phyloP scores from a whole-genome alignment of 164 flowering plant species.

The Dillenia turbinata region DNA sequence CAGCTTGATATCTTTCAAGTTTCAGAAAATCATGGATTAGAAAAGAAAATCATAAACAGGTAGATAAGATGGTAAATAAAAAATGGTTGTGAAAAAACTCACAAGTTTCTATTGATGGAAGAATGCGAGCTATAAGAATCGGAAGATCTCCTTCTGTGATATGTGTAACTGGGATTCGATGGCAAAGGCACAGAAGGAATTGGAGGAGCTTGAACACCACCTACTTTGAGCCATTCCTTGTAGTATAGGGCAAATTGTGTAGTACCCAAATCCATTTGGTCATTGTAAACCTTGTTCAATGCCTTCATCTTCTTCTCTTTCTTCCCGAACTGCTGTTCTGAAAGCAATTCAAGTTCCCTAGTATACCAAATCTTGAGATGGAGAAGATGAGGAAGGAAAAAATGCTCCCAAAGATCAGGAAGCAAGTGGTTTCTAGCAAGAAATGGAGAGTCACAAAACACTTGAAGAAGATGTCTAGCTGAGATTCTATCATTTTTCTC shows the following conservation, averaged over 20 bases:
- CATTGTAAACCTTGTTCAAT: conserved; percentile 40
- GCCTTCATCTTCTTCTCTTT: conserved; percentile 33
- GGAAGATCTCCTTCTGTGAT: conserved; percentile 28
- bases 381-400: conserved; percentile 71
- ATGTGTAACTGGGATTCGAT: conserved; percentile 22
- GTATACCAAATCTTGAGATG: conserved; percentile 66
- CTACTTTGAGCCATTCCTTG: conserved; percentile 63
- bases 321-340: conserved; percentile 8
- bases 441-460: conserved; percentile 56
- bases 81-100: conserved; percentile 18
- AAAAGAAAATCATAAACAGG: neutral
- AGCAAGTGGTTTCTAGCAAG: conserved; percentile 50
- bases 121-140: conserved; percentile 25
- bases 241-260: conserved; percentile 57
- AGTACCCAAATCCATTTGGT: conserved; percentile 57
- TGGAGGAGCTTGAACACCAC: conserved; percentile 32
- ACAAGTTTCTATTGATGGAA: conserved; percentile 36
- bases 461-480: conserved; percentile 58
- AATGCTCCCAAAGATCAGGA: conserved; percentile 75
- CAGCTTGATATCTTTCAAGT: conserved; percentile 37
- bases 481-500: conserved; percentile 52
- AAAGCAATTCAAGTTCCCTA: conserved; percentile 35
- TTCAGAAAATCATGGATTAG: conserved; percentile 6
- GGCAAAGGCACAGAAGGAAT: conserved; percentile 53
- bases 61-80: neutral